Evolutionary conservation across 1,284 basidiomycete genomes (phyloP), one percentile per base, ranked within the genome.

Genomic region (Ceratobasidium sp.): DNA sequence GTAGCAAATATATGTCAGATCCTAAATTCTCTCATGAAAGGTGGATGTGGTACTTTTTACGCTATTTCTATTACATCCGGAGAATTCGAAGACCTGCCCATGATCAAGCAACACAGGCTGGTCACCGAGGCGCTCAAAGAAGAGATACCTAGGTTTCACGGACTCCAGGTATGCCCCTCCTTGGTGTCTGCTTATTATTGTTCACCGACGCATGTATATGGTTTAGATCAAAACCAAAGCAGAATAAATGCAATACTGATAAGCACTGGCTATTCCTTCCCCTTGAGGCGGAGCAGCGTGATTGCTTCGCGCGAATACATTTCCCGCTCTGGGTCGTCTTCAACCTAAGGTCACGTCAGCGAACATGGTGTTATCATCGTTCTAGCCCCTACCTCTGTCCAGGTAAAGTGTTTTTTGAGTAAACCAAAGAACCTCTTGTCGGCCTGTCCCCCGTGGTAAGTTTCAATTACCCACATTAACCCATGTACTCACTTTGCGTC

Each of bases 31-130:
- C 27, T 34, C 63, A 46, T 4, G n/a, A 1, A 77, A 97, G 96
- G 96, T 73, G 97, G 97, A 37, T 99, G 97, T 81, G 98, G 97
- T 13, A 88, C 92, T 1, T 99, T 99, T 83, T 99, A 98, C 81
- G 93, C 95, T 49, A 98, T 99, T 77, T 87, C 89, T 48, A 92
- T 99, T 76, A 89, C 92, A 2, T 95, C 94, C 74, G 83, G 89
- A 22, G 87, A 87, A 1, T 99, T 99, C 87, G 90, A 92, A 77
- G 97, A 92, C 16, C 82, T 98, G 43, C 83, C 93, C 0, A 93
- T 90, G 43, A 89, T 99, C 77, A 98, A 98, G 84, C 97, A 98
- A 82, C 97, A 99, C 83, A 89, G 91, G 77, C 84, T 98, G 56
- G 95, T 99, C 68, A 98, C 94, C 39, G 87, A 93, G 77, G 87